Conservation (phyloP, 31 red algal species). For the Bonnemaisonia californica region DNA sequence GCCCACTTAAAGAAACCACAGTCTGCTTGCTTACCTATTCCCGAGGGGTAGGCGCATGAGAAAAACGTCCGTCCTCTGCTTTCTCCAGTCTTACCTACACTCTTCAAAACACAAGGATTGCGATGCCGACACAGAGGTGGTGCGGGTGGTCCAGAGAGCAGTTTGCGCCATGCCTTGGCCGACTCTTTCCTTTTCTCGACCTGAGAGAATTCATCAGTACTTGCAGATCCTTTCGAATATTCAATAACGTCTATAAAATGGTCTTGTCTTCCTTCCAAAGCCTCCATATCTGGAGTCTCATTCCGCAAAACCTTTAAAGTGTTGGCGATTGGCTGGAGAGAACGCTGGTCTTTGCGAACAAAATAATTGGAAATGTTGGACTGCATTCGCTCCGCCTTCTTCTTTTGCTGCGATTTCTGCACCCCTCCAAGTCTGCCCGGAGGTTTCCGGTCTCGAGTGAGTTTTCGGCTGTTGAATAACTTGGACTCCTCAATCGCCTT, state of each 20-base stretch:
- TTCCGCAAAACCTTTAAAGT: too few species aligned
- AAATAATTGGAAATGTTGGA: background rate
- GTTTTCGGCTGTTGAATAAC: conserved; percentile 1
- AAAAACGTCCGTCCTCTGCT: conserved; percentile 67
- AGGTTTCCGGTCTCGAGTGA: background rate
- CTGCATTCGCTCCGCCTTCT: background rate
- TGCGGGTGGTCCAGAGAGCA: conserved; percentile 63
- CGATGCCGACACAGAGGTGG: conserved; percentile 69
- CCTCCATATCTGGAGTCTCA: too few species aligned
- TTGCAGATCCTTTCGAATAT: background rate
- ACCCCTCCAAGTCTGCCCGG: too few species aligned
- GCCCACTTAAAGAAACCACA: conserved; percentile 74
- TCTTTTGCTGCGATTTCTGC: background rate
- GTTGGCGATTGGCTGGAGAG: too few species aligned
- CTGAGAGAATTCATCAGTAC: background rate
- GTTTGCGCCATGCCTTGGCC: conserved; percentile 51
- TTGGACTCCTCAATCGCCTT: too few species aligned
- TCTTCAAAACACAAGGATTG: conserved; percentile 54
- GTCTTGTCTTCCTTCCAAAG: too few species aligned
- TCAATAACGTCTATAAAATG: background rate
- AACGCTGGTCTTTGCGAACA: background rate
- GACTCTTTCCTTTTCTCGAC: conserved; percentile 1
- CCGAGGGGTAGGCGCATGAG: conserved; percentile 57
- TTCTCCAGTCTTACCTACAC: conserved; percentile 57
- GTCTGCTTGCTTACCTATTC: conserved; percentile 38